Evolutionary conservation across 305 asterid genomes (phyloP).

Genomic region (Caryopteris hybrid): DNA sequence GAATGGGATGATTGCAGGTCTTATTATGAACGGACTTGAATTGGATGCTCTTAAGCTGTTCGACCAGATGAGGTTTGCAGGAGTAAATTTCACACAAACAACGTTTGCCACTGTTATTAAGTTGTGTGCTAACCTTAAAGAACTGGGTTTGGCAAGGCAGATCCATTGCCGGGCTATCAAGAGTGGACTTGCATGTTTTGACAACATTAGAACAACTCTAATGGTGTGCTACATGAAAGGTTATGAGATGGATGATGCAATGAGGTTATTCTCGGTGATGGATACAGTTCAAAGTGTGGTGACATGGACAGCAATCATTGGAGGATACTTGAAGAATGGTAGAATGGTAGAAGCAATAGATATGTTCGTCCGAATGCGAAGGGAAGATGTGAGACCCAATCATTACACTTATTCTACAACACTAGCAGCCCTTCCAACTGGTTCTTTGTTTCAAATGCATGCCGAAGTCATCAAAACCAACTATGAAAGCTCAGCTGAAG

Average conservation of each 20-base stretch:
- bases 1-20: constrained; percentile 94
- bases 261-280: constrained; percentile 47
- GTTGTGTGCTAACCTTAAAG: constrained; percentile 65
- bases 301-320: constrained; percentile 87
- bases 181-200: constrained; percentile 46
- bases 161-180: constrained; percentile 59
- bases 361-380: constrained; percentile 66
- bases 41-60: constrained; percentile 63
- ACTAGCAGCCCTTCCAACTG: constrained; percentile 53
- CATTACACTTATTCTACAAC: constrained; percentile 81
- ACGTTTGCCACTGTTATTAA: constrained; percentile 53
- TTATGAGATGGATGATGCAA: constrained; percentile 64
- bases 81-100: constrained; percentile 49
- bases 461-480: constrained; percentile 70
- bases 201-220: constrained; percentile 58
- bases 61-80: constrained; percentile 53
- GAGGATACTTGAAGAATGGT: constrained; percentile 71
- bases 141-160: constrained; percentile 57
- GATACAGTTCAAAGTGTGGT: constrained; percentile 56
- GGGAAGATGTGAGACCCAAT: constrained; percentile 57
- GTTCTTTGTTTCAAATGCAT: constrained; percentile 62
- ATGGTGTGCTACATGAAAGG: constrained; percentile 76
- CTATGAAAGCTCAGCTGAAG: constrained; percentile 53
- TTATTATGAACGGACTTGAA: constrained; percentile 57
- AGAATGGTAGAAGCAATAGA: constrained; percentile 43